phyloP scores from a whole-genome alignment of 306 rosid species.

The Dryas alaskensis region DNA sequence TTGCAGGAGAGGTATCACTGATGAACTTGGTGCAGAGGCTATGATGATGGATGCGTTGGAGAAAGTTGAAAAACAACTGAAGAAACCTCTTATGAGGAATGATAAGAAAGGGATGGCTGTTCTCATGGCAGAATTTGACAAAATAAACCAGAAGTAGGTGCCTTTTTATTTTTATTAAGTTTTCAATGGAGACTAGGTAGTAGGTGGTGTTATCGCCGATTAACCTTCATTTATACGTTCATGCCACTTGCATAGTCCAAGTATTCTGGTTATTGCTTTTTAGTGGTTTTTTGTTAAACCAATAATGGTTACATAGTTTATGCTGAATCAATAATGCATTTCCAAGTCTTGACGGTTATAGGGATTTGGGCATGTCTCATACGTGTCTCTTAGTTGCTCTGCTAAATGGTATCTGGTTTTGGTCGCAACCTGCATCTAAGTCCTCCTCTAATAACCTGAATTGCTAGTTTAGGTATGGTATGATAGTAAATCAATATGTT shows the following conservation, averaged over 20 bases:
- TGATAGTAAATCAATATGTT: neutral
- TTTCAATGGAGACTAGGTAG: neutral
- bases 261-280: neutral
- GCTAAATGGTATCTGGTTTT: neutral
- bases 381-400: neutral
- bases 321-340: neutral
- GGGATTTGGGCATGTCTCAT: neutral
- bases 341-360: neutral
- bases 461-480: neutral
- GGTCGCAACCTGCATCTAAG: neutral
- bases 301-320: neutral
- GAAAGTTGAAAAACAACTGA: slow-evolving; percentile 76
- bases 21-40: slow-evolving; percentile 82
- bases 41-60: slow-evolving; percentile 88
- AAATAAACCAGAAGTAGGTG: slow-evolving; percentile 72
- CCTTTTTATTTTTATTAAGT: neutral
- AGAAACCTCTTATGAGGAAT: slow-evolving; percentile 80
- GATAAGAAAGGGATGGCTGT: slow-evolving; percentile 88
- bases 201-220: neutral
- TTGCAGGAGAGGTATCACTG: slow-evolving; percentile 73
- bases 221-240: neutral
- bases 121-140: slow-evolving; percentile 82
- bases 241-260: neutral
- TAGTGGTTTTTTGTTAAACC: neutral
- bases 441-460: neutral